A percentile compares a stretch with the other conserved stretches of the same genome.
Conservation (phyloP, 169 alveolate species). For the Cryptosporidium muris region DNA sequence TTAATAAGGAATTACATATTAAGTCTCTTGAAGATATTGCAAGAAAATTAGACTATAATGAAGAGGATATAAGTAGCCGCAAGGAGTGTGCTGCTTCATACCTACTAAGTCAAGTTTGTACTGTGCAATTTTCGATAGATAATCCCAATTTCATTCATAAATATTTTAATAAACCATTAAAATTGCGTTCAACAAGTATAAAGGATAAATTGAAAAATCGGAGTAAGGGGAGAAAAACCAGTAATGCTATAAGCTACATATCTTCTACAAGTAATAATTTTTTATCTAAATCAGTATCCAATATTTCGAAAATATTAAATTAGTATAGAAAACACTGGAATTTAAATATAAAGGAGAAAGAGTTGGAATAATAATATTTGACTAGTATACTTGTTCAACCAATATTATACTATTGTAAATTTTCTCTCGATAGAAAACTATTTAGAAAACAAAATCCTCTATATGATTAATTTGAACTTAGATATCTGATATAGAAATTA, state of each 20-base stretch:
- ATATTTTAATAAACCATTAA: conserved; percentile 7
- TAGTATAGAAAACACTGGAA: too few relatives aligned
- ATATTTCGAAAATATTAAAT: too few relatives aligned
- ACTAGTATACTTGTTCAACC: too few relatives aligned
- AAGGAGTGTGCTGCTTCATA: background rate
- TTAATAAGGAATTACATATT: conserved; percentile 44
- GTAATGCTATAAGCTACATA: background rate
- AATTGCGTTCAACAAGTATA: background rate
- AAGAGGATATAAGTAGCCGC: background rate
- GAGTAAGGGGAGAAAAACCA: background rate
- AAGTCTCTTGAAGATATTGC: conserved; percentile 20
- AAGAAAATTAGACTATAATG: background rate
- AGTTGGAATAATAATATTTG: too few relatives aligned
- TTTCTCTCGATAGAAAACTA: too few relatives aligned
- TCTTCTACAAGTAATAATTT: too few relatives aligned
- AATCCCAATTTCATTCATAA: conserved; percentile 28
- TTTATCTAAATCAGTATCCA: too few relatives aligned
- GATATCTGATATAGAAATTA: too few relatives aligned
- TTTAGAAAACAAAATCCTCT: too few relatives aligned
- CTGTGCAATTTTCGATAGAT: conserved; percentile 4
- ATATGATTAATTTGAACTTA: too few relatives aligned
- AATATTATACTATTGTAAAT: too few relatives aligned
- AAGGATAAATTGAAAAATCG: background rate
- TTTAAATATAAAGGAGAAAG: too few relatives aligned
- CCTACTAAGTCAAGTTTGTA: conserved; percentile 19